phyloP scores from a whole-genome alignment of 2,329 filamentous ascomycete species.

The Cucurbitaria berberidis region DNA sequence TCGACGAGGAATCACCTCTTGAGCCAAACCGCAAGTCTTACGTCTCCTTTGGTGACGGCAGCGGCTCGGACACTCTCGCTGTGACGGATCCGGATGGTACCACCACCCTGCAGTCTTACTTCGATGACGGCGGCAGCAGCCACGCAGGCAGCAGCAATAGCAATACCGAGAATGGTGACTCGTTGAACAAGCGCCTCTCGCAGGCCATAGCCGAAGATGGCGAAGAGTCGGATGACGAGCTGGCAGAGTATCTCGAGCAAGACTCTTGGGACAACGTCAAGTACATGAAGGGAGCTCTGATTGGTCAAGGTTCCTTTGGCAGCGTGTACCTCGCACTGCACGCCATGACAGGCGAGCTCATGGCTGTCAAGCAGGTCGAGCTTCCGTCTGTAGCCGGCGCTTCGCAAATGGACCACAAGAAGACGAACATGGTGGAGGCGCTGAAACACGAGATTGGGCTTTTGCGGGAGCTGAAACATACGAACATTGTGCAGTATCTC shows the following conservation, averaged over 20 bases:
- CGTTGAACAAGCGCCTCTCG: slow-evolving; percentile 80
- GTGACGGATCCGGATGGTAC: slow-evolving; percentile 80
- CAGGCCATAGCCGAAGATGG: slow-evolving; percentile 88
- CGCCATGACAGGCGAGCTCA: slow-evolving; percentile 93
- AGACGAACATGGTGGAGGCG: slow-evolving; percentile 98
- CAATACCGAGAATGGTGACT: slow-evolving; percentile 66
- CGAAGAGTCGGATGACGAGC: slow-evolving; percentile 87
- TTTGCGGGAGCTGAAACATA: slow-evolving; percentile 89
- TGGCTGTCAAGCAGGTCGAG: slow-evolving; percentile 98
- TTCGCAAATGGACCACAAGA: slow-evolving; percentile 78
- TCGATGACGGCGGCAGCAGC: slow-evolving; percentile 79
- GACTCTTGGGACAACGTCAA: slow-evolving; percentile 97
- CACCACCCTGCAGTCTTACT: slow-evolving; percentile 74
- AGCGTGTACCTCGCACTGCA: slow-evolving; percentile 94
- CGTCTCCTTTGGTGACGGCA: slow-evolving; percentile 80
- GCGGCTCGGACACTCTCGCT: slow-evolving; percentile 71
- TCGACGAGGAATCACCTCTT: slow-evolving; percentile 86
- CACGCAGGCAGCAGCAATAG: slow-evolving; percentile 70
- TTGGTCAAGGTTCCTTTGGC: slow-evolving; percentile 95
- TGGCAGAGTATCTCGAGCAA: slow-evolving; percentile 86
- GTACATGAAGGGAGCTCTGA: slow-evolving; percentile 99
- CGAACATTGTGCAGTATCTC: slow-evolving; percentile 97
- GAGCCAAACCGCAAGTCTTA: slow-evolving; percentile 95
- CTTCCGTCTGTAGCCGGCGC: slow-evolving; percentile 78
- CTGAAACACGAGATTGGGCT: slow-evolving; percentile 96